Conservation (phyloP, 164 flowering plant genomes). For the Vitis rupestris region DNA sequence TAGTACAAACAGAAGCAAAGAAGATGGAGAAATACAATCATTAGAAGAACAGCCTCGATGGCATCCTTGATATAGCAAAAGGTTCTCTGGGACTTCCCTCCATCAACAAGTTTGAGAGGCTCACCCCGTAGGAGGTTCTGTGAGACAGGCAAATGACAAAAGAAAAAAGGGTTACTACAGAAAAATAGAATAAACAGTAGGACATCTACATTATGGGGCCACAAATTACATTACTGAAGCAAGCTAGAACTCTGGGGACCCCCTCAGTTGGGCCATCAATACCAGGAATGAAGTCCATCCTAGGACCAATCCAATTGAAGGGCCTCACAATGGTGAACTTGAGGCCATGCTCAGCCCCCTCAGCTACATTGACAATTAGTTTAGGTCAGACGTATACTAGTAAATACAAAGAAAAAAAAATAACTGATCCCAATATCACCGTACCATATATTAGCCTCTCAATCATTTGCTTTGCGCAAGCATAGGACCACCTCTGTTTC, state of each 20-base stretch:
- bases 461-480: slow-evolving; percentile 90
- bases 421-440: background rate
- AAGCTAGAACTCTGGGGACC: slow-evolving; percentile 84
- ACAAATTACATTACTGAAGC: slow-evolving; percentile 79
- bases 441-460: slow-evolving; percentile 87
- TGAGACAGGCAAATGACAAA: background rate
- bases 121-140: slow-evolving; percentile 58
- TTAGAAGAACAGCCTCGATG: slow-evolving; percentile 65
- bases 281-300: slow-evolving; percentile 92
- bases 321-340: slow-evolving; percentile 83
- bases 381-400: background rate
- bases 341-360: slow-evolving; percentile 78
- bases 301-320: slow-evolving; percentile 91
- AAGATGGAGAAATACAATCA: slow-evolving; percentile 43
- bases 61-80: slow-evolving; percentile 70
- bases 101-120: slow-evolving; percentile 74
- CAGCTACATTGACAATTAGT: slow-evolving; percentile 34
- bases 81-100: slow-evolving; percentile 70
- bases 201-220: background rate
- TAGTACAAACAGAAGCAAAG: background rate
- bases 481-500: slow-evolving; percentile 95
- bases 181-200: background rate
- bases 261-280: slow-evolving; percentile 94
- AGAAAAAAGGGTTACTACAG: background rate
- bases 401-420: background rate